Conservation (phyloP, 2,329 filamentous ascomycete species). For the Botrytis tulipae region DNA sequence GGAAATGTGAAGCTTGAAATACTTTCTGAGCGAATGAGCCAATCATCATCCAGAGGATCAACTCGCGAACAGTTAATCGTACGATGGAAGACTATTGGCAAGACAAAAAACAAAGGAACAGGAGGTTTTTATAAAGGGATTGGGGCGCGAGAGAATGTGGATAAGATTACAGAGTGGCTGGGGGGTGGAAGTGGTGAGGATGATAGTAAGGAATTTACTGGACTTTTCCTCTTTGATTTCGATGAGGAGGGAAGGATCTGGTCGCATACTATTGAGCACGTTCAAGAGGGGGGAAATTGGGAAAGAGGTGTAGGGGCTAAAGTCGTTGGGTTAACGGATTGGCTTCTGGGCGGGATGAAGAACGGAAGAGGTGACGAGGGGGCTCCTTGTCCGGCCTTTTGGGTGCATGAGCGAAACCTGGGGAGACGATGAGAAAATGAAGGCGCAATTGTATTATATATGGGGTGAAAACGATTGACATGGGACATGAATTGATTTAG, state of each 20-base stretch:
- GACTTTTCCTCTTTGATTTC: slow-evolving; percentile 94
- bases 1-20: slow-evolving; percentile 89
- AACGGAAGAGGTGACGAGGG: slow-evolving; percentile 32
- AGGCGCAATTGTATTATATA: background rate
- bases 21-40: slow-evolving; percentile 77
- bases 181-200: slow-evolving; percentile 51
- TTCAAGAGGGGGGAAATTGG: slow-evolving; percentile 78
- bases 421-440: slow-evolving; percentile 1
- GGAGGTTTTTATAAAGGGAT: slow-evolving; percentile 47
- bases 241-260: slow-evolving; percentile 80
- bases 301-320: slow-evolving; percentile 77
- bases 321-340: slow-evolving; percentile 90
- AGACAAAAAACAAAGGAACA: slow-evolving; percentile 43
- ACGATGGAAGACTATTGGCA: slow-evolving; percentile 74
- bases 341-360: slow-evolving; percentile 79
- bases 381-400: slow-evolving; percentile 37
- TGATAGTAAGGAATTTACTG: slow-evolving; percentile 76
- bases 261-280: slow-evolving; percentile 91
- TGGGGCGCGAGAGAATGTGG: slow-evolving; percentile 47
- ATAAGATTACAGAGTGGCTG: slow-evolving; percentile 51
- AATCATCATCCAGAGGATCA: slow-evolving; percentile 6
- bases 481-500: background rate
- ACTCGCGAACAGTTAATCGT: slow-evolving; percentile 81
- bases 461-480: background rate
- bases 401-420: slow-evolving; percentile 9